Base-by-base conservation (phyloP, 495 filamentous ascomycete species). In the Thermothielavioides terrestris region DNA sequence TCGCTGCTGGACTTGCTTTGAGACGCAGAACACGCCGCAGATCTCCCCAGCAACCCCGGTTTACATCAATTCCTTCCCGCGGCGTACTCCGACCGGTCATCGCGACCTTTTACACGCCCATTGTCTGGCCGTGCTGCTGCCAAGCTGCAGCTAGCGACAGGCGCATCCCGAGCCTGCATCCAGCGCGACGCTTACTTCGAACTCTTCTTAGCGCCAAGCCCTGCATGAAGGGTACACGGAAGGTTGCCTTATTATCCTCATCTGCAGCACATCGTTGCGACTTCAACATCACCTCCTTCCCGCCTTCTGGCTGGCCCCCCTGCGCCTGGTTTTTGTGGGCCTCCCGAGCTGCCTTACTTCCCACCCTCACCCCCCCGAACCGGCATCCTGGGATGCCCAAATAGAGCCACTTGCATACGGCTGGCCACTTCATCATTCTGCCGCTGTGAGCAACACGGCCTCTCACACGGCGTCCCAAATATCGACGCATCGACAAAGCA, bases 331-430 rank as follows among this genome's bases (percentile, higher is more conserved):
- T 48, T 48, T 39, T 46, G 49, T 49, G 49, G 53, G 47, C 36
- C 40, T 46, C 35, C 25, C 10, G 31, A 37, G 36, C 25, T 10
- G 23, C 44, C 26, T 20, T 12, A 9, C 38, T 15, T 44, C 25
- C 41, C 7, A 11, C 22, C 30, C 31, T 4, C 26, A 18, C 2
- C 50, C 36, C 39, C 47, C 32, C 48, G 39, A 43, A 53, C 52
- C 42, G 47, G 48, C 53, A 60, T 47, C 46, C 54, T 50, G 50
- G 55, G 42, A 46, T 61, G 49, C 53, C 60, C 60, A 25, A 55
- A 68, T 61, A 55, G 48, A 58, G 59, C 46, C 45, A 58, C 59
- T 59, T 66, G 63, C 65, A 68, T 61, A 61, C 58, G 54, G 43
- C 40, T 54, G 61, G 62, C 64, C 59, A 64, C 53, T 53, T 65